Base-by-base conservation (phyloP, 2,329 filamentous ascomycete species). In the Teratosphaeria nubilosa region DNA sequence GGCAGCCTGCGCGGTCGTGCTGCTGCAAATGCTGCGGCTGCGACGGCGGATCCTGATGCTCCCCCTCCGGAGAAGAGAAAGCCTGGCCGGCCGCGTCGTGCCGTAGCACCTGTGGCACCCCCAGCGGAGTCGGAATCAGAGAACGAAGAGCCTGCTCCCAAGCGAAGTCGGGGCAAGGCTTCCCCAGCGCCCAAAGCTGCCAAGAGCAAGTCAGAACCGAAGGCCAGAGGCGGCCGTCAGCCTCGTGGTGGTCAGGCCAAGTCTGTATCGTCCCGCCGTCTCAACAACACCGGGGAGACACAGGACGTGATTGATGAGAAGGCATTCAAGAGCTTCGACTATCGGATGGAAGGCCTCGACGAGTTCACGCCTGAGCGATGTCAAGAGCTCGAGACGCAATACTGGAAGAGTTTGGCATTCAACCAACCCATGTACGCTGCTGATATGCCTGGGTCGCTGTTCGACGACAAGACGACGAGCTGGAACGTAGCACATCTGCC, bases 361-460 rank as follows among this genome's bases (percentile, higher is more conserved):
- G 90, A 97, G 56, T 99, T 88, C 70, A 95, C 91, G 0, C 82
- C 87, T 0, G 92, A 97, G 72, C 83, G 95, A 60, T 97, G 94
- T 70, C 90, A 95, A 65, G 94, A 99, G 70, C 81, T 99, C 5
- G 94, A 99, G 74, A 87, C 90, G 56, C 87, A 86, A 51, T 99
- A 99, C 75, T 99, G 94, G 94, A 96, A 95, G 75, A 96, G 90
- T 0, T 80, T 99, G 62, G 96, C 91, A 24, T 99, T 95, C 74
- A 95, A 92, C 53, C 86, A 90, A 58, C 94, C 94, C 0, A 83
- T 99, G 72, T 99, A 99, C 66, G 94, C 94, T 56, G 94, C 94
- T 7, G 94, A 99, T 73, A 89, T 99, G 82, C 91, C 91, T 66
- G 94, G 94, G 13, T 96, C 92, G 0, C 81, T 99, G 1, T 99